These are phyloP conservation scores for Candida sakaeoensis DNA, from an alignment of 805 yeast genomes.

Conservation along the genomic window DNA sequence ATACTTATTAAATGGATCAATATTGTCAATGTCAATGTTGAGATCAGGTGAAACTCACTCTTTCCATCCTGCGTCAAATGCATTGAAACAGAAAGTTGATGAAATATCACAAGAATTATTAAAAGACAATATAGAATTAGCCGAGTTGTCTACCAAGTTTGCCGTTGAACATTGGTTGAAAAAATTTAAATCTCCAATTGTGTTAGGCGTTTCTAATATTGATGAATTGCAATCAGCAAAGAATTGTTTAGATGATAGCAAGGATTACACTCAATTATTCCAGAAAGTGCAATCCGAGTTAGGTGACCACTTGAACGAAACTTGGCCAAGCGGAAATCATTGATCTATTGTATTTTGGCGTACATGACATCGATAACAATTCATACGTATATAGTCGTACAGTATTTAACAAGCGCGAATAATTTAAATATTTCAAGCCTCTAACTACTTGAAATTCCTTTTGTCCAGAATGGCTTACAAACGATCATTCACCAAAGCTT, in stretches of 20 bases:
- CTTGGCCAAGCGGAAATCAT: slow-evolving; percentile 51
- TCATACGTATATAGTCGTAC: slow-evolving; percentile 3
- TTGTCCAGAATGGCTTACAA: slow-evolving; percentile 15
- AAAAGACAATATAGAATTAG: slow-evolving; percentile 54
- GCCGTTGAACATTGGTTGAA: slow-evolving; percentile 62
- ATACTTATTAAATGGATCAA: slow-evolving; percentile 74
- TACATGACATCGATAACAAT: not conserved
- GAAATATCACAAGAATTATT: slow-evolving; percentile 39
- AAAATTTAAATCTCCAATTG: slow-evolving; percentile 47
- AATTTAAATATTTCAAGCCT: not conserved
- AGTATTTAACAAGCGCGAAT: not conserved
- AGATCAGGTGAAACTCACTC: slow-evolving; percentile 61
- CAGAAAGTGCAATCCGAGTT: slow-evolving; percentile 40
- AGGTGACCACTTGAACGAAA: slow-evolving; percentile 57
- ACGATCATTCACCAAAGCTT: slow-evolving; percentile 6
- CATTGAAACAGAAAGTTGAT: slow-evolving; percentile 51
- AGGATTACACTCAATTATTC: slow-evolving; percentile 31
- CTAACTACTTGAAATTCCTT: no score
- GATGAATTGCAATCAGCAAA: slow-evolving; percentile 65
- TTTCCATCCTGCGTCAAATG: slow-evolving; percentile 77
- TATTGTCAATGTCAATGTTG: slow-evolving; percentile 82
- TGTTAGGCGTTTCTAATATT: slow-evolving; percentile 70
- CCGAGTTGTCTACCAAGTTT: slow-evolving; percentile 76
- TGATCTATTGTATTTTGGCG: no score
- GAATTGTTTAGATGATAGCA: slow-evolving; percentile 49